Base-by-base conservation (phyloP, 2,329 filamentous ascomycete genomes). In the Curvularia eragrostidis region DNA sequence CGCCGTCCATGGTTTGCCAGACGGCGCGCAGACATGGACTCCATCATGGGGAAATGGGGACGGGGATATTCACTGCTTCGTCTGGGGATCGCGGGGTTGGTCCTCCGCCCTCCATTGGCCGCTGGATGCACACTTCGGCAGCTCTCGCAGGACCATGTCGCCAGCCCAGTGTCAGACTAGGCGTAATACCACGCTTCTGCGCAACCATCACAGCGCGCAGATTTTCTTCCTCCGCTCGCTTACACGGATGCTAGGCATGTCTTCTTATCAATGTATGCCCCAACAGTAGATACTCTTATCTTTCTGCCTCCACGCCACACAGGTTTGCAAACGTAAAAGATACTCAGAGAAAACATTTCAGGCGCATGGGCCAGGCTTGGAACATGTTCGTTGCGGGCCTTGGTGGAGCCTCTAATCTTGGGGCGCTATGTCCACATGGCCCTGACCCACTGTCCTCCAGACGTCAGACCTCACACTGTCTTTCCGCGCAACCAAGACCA, bases 1-100 rank as follows among this genome's bases (percentile, higher is more conserved):
- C 47, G 43, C 53, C 54, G 55, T 34, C 54, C 48, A 56, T 58
- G 47, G 43, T 64, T 60, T 61, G 61, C 63, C 54, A 57, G 21
- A 39, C 21, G n/a, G 10, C 49, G 52, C 44, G 26, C 49, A 48
- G 26, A 21, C 38, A 47, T 52, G 42, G 54, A 47, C 32, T 34
- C 30, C 21, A 43, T 23, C 13, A 46, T 43, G 53, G 42, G 26
- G 34, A 15, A n/a, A 41, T 36, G 49, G 49, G 48, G 54, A 41
- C 26, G 43, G 42, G 23, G 3, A 21, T 5, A 41, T 34, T 24
- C 18, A 19, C 24, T 19, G 50, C 23, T 12, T 23, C 42, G 28
- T 38, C 44, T 26, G 56, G 56, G 18, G 52, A 54, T 52, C 7
- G 38, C 21, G 48, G 48, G 51, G 34, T 38, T 38, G 10, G 28